Base-by-base conservation (phyloP, 768 basidiomycete species). In the Suillus discolor region DNA sequence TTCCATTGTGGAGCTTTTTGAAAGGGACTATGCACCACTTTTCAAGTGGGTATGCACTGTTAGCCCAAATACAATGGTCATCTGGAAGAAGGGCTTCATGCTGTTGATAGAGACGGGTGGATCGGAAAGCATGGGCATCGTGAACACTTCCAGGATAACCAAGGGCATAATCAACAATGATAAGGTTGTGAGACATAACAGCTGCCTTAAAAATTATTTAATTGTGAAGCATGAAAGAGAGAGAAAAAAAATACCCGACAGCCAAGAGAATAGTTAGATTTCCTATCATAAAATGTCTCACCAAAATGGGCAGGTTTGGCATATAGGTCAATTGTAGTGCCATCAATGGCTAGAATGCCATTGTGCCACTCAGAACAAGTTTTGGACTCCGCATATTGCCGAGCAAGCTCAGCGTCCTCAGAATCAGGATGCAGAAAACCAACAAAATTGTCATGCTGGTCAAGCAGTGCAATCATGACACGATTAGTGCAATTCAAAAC, bases 311-410 rank as follows among this genome's bases (percentile, higher is more conserved):
- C 64, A 9, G 64, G 64, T n/a, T 65, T 68, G 34, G 28, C 31
- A 63, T 68, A 73, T 5, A 63, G 62, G 5, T 31, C 16, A 41
- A 63, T 3, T n/a, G 49, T 53, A 12, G 80, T 81, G 0, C 80
- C 79, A 64, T 79, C 79, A 54, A 80, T 77, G 59, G 81, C 64
- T 53, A 71, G 74, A 74, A 74, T 81, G 0, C 80, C 79, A 64
- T 79, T 45, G 1, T 75, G 57, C 80, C 78, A 83, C 0, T 67
- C 73, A 6, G 57, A 25, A 64, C 80, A 82, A 1, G 77, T 77
- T 16, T 73, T 70, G 2, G 62, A 34, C 55, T 77, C 72, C 4
- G 80, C 76, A 79, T 78, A 83, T 4, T 28, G 16, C 73, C 77
- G 80, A 31, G 80, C 79, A n/a, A 25, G 31, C 51, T 63, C 62